These are phyloP conservation scores for Alectoria sarmentosa DNA, from an alignment of 495 filamentous ascomycete genomes.

Conservation along the genomic window DNA sequence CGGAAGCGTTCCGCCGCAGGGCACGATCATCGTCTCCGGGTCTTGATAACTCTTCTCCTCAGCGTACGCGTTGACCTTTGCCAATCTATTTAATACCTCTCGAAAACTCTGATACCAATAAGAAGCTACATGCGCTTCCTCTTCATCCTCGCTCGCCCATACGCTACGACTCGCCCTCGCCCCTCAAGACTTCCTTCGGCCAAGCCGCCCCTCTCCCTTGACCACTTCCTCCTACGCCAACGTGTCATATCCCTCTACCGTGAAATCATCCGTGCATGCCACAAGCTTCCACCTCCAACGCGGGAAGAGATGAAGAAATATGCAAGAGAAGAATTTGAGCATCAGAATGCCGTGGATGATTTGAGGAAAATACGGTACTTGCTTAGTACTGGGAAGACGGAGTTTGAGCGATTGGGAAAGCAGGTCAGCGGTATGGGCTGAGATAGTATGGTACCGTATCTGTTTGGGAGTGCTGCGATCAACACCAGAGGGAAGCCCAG, in stretches of 20 bases:
- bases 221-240: slow-evolving; percentile 27
- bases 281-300: slow-evolving; percentile 40
- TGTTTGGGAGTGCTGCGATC: too few species aligned
- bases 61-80: neutral
- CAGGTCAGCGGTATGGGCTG: slow-evolving; percentile 44
- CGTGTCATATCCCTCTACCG: slow-evolving; percentile 26
- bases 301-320: slow-evolving; percentile 61
- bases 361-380: slow-evolving; percentile 55
- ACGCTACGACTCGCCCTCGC: slow-evolving; percentile 1
- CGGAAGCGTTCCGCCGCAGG: neutral
- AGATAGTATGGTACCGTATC: too few species aligned
- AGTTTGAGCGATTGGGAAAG: slow-evolving; percentile 53
- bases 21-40: neutral
- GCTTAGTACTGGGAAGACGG: slow-evolving; percentile 52
- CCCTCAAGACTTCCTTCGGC: neutral
- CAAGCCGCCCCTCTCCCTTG: slow-evolving; percentile 20
- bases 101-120: neutral
- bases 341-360: slow-evolving; percentile 63
- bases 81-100: neutral
- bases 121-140: neutral
- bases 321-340: slow-evolving; percentile 70
- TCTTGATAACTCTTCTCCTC: too few species aligned
- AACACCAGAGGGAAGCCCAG: too few species aligned
- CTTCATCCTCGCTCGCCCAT: slow-evolving; percentile 5
- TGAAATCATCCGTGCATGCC: slow-evolving; percentile 23